These are phyloP conservation scores for Phytophthora pseudosyringae DNA, from an alignment of 352 stramenopile species.

Conservation along the genomic window DNA sequence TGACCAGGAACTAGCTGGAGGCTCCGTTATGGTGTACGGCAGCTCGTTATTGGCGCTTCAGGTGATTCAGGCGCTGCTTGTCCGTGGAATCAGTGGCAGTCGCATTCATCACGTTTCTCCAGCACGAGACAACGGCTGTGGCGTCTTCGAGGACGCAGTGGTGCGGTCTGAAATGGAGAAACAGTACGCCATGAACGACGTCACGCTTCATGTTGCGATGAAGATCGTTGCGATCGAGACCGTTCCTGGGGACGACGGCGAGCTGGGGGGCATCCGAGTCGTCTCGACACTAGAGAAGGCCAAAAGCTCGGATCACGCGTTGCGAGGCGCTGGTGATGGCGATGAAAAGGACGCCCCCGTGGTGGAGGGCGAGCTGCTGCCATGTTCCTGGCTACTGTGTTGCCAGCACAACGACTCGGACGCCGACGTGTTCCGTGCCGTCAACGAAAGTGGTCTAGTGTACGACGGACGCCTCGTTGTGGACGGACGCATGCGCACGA, in stretches of 20 bases:
- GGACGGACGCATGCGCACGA: conserved; percentile 85
- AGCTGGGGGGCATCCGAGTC: conserved; percentile 55
- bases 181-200: conserved; percentile 43
- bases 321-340: background rate
- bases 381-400: conserved; percentile 81
- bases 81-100: conserved; percentile 44
- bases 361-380: conserved; percentile 34
- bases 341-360: conserved; percentile 1
- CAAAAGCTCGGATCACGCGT: conserved; percentile 1
- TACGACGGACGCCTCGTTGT: conserved; percentile 93
- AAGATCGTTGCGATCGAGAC: conserved; percentile 59
- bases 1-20: conserved; percentile 19
- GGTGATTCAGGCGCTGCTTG: conserved; percentile 64
- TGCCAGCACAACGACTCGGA: conserved; percentile 88
- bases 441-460: conserved; percentile 92
- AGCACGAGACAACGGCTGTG: conserved; percentile 34
- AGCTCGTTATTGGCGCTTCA: conserved; percentile 70
- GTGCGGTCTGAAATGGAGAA: conserved; percentile 69
- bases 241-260: conserved; percentile 28
- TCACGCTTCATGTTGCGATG: conserved; percentile 50
- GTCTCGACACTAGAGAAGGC: conserved; percentile 26
- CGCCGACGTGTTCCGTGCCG: conserved; percentile 88
- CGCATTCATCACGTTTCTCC: conserved; percentile 66
- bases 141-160: conserved; percentile 66
- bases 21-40: conserved; percentile 64